Evolutionary conservation across 2,329 filamentous ascomycete species (phyloP).

Genomic region (Aaosphaeria arxii): DNA sequence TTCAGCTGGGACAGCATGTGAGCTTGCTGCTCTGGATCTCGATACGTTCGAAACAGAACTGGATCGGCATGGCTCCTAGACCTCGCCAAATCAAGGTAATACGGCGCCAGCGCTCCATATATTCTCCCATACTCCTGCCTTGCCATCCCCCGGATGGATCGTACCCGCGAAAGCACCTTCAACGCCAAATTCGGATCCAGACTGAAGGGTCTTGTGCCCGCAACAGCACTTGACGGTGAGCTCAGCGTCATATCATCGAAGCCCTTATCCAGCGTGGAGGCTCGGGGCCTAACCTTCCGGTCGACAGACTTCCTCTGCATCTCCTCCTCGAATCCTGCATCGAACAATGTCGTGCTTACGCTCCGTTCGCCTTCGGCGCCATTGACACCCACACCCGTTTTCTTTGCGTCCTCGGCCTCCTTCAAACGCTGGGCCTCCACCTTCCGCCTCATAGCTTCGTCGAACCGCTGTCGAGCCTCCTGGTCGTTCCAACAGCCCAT

Average conservation of each 20-base stretch:
- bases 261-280: slow-evolving; percentile 57
- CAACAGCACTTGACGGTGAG: slow-evolving; percentile 24
- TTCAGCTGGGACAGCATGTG: slow-evolving; percentile 80
- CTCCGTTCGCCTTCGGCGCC: slow-evolving; percentile 33
- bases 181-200: slow-evolving; percentile 63
- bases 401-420: slow-evolving; percentile 39
- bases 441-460: slow-evolving; percentile 60
- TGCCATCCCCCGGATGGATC: slow-evolving; percentile 79
- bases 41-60: slow-evolving; percentile 80
- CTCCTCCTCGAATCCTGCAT: slow-evolving; percentile 67
- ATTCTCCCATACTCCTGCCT: slow-evolving; percentile 88
- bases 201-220: slow-evolving; percentile 17
- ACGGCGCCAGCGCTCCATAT: slow-evolving; percentile 82
- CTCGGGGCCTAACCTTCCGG: slow-evolving; percentile 19
- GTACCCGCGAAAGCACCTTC: slow-evolving; percentile 65
- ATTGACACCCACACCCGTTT: slow-evolving; percentile 32
- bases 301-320: slow-evolving; percentile 45
- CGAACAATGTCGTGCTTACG: slow-evolving; percentile 65
- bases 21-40: slow-evolving; percentile 86
- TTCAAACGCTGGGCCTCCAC: slow-evolving; percentile 55
- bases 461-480: slow-evolving; percentile 77
- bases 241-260: slow-evolving; percentile 73
- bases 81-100: slow-evolving; percentile 77
- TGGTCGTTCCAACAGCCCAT: slow-evolving; percentile 92
- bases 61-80: slow-evolving; percentile 75